Evolutionary conservation across 129 eudicot species (phyloP).

Genomic region (Scalesia atractyloides): DNA sequence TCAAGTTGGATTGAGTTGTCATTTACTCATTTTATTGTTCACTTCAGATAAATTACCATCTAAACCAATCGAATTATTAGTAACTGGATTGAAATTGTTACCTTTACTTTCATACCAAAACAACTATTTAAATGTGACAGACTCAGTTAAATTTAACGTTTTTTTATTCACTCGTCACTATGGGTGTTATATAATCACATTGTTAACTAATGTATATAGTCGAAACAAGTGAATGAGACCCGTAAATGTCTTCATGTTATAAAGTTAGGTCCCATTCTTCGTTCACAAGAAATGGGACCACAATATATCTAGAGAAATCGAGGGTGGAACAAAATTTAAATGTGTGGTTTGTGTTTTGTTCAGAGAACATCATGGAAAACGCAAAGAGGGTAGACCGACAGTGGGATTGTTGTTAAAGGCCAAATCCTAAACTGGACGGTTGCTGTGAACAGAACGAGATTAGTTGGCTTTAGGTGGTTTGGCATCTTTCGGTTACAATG

Average conservation of each 20-base stretch:
- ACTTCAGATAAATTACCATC: background rate
- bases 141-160: background rate
- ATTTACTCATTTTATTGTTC: no score
- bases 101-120: background rate
- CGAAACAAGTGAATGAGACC: background rate
- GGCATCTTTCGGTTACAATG: conserved; percentile 4
- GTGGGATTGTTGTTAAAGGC: conserved; percentile 39
- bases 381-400: conserved; percentile 28
- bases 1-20: background rate
- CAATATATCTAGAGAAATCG: background rate
- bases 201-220: background rate
- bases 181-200: conserved; percentile 3
- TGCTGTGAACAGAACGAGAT: background rate
- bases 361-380: conserved; percentile 38
- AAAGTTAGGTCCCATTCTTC: no score
- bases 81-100: background rate
- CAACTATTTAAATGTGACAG: background rate
- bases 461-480: conserved; percentile 12
- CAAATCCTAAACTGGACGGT: conserved; percentile 20
- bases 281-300: background rate
- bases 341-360: conserved; percentile 20
- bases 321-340: conserved; percentile 14
- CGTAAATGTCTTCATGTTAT: no score
- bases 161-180: background rate
- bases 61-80: background rate